A percentile compares a stretch with the other conserved stretches of the same genome.
Conservation (phyloP, 345 rosid genomes). For the Euclidium syriacum region DNA sequence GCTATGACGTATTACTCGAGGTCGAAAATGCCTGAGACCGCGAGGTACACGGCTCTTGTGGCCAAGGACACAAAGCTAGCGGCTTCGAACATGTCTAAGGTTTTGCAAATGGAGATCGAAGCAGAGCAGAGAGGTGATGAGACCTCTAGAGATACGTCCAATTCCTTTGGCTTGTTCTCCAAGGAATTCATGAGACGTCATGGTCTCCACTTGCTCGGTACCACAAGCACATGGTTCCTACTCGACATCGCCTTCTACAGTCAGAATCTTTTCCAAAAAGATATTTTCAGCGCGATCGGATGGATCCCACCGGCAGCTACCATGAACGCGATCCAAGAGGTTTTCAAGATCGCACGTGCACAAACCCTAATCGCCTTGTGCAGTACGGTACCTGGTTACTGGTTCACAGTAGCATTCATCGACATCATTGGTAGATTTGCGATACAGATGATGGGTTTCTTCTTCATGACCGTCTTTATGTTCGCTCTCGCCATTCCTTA, state of each 20-base stretch:
- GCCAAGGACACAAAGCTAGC: constrained; percentile 73
- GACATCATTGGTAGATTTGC: constrained; percentile 67
- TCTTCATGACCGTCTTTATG: constrained; percentile 92
- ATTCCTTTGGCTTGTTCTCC: constrained; percentile 58
- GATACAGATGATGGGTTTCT: constrained; percentile 83
- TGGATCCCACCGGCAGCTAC: constrained; percentile 76
- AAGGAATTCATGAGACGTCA: constrained; percentile 52
- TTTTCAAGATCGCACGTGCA: constrained; percentile 67
- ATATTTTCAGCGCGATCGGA: constrained; percentile 75
- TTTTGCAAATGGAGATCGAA: constrained; percentile 60
- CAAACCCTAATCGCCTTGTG: constrained; percentile 77
- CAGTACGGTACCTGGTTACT: constrained; percentile 83
- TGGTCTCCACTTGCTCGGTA: constrained; percentile 82
- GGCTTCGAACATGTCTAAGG: constrained; percentile 77
- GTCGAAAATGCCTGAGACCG: constrained; percentile 88
- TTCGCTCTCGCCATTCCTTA: constrained; percentile 83
- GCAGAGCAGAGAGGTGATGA: constrained; percentile 44
- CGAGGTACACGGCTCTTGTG: constrained; percentile 83
- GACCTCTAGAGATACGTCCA: constrained; percentile 8
- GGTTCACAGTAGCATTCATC: constrained; percentile 73
- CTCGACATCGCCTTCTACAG: constrained; percentile 86
- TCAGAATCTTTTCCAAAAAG: constrained; percentile 83
- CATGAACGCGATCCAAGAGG: constrained; percentile 79
- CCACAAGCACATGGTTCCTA: constrained; percentile 76
- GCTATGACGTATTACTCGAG: constrained; percentile 76